Base-by-base conservation (phyloP, 495 filamentous ascomycete genomes). In the Penicillium steckii region DNA sequence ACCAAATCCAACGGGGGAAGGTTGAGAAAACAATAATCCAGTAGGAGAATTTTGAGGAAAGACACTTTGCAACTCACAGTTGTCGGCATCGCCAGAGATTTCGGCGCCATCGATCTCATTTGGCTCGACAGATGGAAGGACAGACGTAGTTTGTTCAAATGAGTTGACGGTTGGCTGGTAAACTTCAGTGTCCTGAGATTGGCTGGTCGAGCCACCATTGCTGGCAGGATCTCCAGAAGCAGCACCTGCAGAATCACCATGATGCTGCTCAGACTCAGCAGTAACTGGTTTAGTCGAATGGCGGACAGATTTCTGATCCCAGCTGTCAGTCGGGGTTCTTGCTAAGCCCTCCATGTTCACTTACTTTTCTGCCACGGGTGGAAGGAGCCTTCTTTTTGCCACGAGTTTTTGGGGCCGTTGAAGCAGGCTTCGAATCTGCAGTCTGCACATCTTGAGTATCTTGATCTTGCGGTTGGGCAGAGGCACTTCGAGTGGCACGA, bases 401-500 rank as follows among this genome's bases (percentile, higher is more conserved):
- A 40, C 53, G 46, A 12, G 30, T 26, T 26, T 45, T 46, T 22
- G 51, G 35, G 30, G 44, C 2, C 44, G 44, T 50, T 17, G 52
- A 13, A 1, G 55, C 33, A 15, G 58, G 22, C 22, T 46, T 22
- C 7, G 37, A 7, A 42, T 46, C 22, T 10, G 8, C 15, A 27
- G 32, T 3, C 25, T 52, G 41, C 9, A 38, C 9, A 19, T 43
- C 52, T 44, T 57, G 22, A 3, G 37, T 8, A 12, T 58, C 55
- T 40, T 49, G 55, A 12, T 58, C 55, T 40, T 49, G 55, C 19
- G 55, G 52, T 47, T 62, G 60, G 18, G 53, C 50, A 8, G 62
- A 65, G 6, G 46, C 47, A 50, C 50, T 54, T 18, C 59, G 56
- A 26, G 62, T 65, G 19, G 42, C 26, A 22, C 62, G 62, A 8